Conservation (phyloP, 495 filamentous ascomycete genomes). For the Pseudevernia furfuracea region DNA sequence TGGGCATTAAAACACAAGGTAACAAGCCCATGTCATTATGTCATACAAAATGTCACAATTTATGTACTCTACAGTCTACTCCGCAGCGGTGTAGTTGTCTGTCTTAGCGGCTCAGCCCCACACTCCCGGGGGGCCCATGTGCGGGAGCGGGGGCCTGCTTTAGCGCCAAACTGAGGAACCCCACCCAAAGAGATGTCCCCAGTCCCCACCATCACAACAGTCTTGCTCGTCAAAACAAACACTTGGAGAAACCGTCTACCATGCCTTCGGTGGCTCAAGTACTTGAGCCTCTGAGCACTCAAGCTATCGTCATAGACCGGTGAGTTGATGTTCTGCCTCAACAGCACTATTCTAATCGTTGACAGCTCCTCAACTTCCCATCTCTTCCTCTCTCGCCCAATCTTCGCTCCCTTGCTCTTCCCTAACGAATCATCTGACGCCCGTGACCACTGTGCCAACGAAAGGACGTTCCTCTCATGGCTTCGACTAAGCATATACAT, state of each 20-base stretch:
- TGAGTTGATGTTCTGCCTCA: constrained; percentile 1
- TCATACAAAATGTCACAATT: neutral
- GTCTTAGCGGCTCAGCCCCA: neutral
- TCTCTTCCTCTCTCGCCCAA: constrained; percentile 59
- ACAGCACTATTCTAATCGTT: neutral
- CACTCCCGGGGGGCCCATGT: neutral
- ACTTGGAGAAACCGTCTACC: neutral
- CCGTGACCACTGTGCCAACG: constrained; percentile 54
- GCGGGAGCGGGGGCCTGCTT: neutral
- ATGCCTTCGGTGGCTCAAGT: constrained; percentile 14
- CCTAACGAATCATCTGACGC: constrained; percentile 84
- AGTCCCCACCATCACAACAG: neutral
- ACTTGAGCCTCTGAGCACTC: constrained; percentile 15
- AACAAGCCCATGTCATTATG: neutral
- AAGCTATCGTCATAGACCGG: constrained; percentile 17
- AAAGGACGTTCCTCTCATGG: constrained; percentile 82
- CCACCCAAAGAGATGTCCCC: neutral
- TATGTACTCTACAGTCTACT: too few relatives aligned
- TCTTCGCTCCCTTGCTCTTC: constrained; percentile 75
- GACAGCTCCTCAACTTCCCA: constrained; percentile 19
- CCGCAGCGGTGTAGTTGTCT: neutral
- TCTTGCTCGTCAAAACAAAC: neutral
- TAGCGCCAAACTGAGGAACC: neutral
- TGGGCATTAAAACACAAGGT: neutral
- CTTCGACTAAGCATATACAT: constrained; percentile 87